These are phyloP conservation scores for Paratinospora sagittata DNA, from an alignment of 164 flowering plant genomes.

Conservation along the genomic window DNA sequence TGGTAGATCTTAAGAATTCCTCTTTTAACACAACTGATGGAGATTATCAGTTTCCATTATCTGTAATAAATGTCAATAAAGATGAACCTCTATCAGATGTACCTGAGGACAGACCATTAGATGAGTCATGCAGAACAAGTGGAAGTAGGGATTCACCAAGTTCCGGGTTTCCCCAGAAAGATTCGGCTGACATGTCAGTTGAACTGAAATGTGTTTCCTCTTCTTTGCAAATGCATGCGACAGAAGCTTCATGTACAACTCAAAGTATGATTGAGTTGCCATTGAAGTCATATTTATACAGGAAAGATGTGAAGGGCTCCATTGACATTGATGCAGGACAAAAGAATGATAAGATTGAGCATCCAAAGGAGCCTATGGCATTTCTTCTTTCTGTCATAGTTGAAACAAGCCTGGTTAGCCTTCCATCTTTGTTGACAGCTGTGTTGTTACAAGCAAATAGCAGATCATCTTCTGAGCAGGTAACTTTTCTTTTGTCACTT, in stretches of 20 bases:
- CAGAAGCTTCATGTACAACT: constrained; percentile 19
- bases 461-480: constrained; percentile 77
- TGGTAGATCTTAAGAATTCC: constrained; percentile 23
- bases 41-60: constrained; percentile 22
- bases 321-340: constrained; percentile 23
- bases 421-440: constrained; percentile 83
- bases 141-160: constrained; percentile 11
- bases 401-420: constrained; percentile 85
- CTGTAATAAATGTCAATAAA: constrained; percentile 16
- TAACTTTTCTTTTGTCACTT: constrained; percentile 24
- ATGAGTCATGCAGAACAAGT: constrained; percentile 22
- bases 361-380: constrained; percentile 42
- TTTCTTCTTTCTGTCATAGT: constrained; percentile 76
- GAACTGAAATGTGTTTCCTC: background rate
- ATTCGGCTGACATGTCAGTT: background rate
- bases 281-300: constrained; percentile 19
- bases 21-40: constrained; percentile 19
- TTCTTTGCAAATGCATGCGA: background rate
- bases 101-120: constrained; percentile 38
- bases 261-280: constrained; percentile 18
- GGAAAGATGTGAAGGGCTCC: constrained; percentile 33
- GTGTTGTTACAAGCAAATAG: constrained; percentile 86
- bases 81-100: constrained; percentile 27
- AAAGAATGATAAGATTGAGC: constrained; percentile 28
- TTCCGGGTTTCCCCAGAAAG: constrained; percentile 21